Evolutionary conservation across 768 basidiomycete species (phyloP), one percentile per base, ranked within the genome.

Genomic region (Hypholoma fasciculare): DNA sequence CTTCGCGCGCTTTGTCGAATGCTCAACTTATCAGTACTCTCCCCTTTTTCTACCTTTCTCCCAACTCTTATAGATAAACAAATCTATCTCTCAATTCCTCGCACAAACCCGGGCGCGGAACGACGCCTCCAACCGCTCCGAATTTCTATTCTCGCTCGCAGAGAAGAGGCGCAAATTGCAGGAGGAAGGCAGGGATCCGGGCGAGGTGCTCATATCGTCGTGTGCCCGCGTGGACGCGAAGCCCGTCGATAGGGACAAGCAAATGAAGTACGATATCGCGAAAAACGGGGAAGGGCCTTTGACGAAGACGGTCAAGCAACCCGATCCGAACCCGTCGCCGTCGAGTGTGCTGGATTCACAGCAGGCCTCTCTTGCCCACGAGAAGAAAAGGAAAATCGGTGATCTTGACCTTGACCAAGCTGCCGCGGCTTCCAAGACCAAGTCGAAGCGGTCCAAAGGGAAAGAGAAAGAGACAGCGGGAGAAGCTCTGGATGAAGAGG

Each of bases 221-320:
- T 93, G 90, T 63, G 91, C 91, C 12, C 84, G 91, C 8, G 82
- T 83, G 3, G 88, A 92, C 58, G 87, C 90, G 37, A 89, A 85
- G 66, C 74, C 80, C 0, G 72, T 90, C 34, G 83, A 93, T 68
- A 76, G 92, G 39, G 88, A 91, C 56, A 74, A 83, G 1, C 92
- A 93, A 65, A 91, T 93, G 79, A 90, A 89, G 68, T 93, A 92
- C 62, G 92, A 94, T 68, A 89, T 94, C 60, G 88, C 87, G n/a
- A 90, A 86, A 71, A 92, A 93, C 60, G 87, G 85, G 54, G 89
- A 89, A 38, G 91, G 91, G 0, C 90, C 90, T 1, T 74, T 94
- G 43, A 78, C 82, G 30, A 78, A 84, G 63, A 91, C 86, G 0
- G 65, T 60, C 44, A 63, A 63, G 37, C n/a, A 26, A 16, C 43